Evolutionary conservation across 257 asterid genomes (phyloP).

Genomic region (Solanum pimpinellifolium): DNA sequence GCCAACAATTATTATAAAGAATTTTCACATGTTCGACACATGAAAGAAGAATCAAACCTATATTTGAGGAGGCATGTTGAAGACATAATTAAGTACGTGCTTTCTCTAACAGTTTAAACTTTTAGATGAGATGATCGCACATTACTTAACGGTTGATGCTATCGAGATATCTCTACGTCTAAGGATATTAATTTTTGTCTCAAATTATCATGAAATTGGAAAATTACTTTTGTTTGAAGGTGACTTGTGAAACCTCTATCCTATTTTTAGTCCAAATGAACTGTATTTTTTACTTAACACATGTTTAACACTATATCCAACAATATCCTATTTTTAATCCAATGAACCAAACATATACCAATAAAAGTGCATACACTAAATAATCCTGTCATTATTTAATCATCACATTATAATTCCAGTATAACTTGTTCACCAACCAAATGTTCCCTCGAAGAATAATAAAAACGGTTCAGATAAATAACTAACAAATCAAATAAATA

Average conservation of each 20-base stretch:
- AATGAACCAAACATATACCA: not conserved
- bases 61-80: not conserved
- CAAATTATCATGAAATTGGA: not conserved
- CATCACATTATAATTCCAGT: not conserved
- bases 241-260: not conserved
- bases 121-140: not conserved
- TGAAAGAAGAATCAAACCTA: not conserved
- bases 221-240: not conserved
- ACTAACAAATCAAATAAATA: not conserved
- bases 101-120: not conserved
- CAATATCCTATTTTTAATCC: not conserved
- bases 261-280: not conserved
- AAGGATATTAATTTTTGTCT: not conserved
- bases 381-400: not conserved
- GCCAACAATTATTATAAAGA: not conserved
- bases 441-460: not conserved
- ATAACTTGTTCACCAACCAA: not conserved
- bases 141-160: not conserved
- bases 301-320: not conserved
- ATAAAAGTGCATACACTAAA: not conserved
- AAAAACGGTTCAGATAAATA: not conserved
- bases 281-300: not conserved
- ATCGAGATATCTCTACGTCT: not conserved
- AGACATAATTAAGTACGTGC: not conserved
- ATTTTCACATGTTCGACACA: not conserved